A percentile compares a stretch with the other conserved stretches of the same genome.
Evolutionary conservation across 1,284 basidiomycete genomes (phyloP).

Genomic region (Malassezia restricta): DNA sequence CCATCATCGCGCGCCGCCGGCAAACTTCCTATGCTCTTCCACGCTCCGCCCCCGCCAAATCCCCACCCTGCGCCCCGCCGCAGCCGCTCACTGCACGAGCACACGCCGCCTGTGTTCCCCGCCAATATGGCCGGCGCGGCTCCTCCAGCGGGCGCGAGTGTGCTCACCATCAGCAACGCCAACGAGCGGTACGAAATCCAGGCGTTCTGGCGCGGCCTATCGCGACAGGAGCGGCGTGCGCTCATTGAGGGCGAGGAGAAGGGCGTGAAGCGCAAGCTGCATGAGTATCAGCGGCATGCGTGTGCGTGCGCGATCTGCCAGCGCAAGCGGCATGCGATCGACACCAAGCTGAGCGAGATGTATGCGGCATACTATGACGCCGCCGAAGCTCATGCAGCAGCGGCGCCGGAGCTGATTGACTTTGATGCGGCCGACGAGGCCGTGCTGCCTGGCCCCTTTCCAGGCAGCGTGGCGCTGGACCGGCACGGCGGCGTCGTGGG

Average conservation of each 20-base stretch:
- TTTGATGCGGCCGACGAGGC: constrained; percentile 64
- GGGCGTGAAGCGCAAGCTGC: constrained; percentile 92
- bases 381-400: constrained; percentile 79
- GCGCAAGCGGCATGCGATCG: constrained; percentile 90
- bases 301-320: constrained; percentile 94
- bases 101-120: constrained; percentile 9
- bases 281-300: constrained; percentile 91
- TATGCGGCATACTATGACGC: constrained; percentile 99
- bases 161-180: constrained; percentile 63
- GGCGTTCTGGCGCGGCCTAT: constrained; percentile 85
- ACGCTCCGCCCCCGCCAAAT: background rate
- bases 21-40: constrained; percentile 58
- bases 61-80: background rate
- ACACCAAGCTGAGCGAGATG: constrained; percentile 95
- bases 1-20: constrained; percentile 61
- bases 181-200: constrained; percentile 94
- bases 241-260: constrained; percentile 95
- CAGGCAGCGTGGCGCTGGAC: constrained; percentile 89
- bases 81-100: background rate
- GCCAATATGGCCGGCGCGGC: constrained; percentile 11
- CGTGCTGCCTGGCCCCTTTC: constrained; percentile 91
- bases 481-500: constrained; percentile 67
- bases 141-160: constrained; percentile 52
- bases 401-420: background rate
- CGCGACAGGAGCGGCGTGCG: constrained; percentile 73